phyloP scores from a whole-genome alignment of 257 asterid genomes.

The Lithospermum erythrorhizon region DNA sequence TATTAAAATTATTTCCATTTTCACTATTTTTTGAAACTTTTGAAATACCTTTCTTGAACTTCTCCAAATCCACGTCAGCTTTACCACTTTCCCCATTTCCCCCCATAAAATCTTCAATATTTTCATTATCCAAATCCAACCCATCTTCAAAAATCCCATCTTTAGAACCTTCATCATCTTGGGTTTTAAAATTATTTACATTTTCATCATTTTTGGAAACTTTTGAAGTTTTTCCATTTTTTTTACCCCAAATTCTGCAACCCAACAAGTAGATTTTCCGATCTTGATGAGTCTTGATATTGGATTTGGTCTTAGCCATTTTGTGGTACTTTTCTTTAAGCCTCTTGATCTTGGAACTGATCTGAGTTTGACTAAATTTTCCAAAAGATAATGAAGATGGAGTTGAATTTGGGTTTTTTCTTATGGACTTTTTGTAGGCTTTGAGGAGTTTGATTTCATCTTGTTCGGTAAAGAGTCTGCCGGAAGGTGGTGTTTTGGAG shows the following conservation, averaged over 20 bases:
- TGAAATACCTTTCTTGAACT: no score
- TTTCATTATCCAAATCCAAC: no score
- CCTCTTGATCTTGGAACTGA: constrained; percentile 2
- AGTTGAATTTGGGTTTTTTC: not conserved
- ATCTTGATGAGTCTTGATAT: constrained; percentile 15
- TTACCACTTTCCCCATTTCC: no score
- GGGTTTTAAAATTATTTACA: not conserved
- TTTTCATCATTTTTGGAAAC: not conserved
- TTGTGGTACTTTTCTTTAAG: constrained; percentile 19
- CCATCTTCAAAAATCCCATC: not conserved
- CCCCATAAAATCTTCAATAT: no score
- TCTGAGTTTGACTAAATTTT: constrained; percentile 4
- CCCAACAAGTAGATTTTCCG: constrained; percentile 5
- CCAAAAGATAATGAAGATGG: not conserved
- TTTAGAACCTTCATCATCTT: no score
- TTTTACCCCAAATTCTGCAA: constrained; percentile 14
- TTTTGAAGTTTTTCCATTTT: not conserved
- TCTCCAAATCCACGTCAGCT: no score
- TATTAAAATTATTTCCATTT: no score
- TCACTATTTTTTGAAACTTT: not conserved
- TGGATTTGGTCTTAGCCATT: constrained; percentile 12
- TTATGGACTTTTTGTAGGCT: not conserved
- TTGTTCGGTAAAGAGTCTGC: constrained; percentile 8
- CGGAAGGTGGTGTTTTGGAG: not conserved
- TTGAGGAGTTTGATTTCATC: constrained; percentile 13